Evolutionary conservation across 495 filamentous ascomycete species (phyloP), one percentile per base, ranked within the genome.

Genomic region (Mytilinidion resinicola): DNA sequence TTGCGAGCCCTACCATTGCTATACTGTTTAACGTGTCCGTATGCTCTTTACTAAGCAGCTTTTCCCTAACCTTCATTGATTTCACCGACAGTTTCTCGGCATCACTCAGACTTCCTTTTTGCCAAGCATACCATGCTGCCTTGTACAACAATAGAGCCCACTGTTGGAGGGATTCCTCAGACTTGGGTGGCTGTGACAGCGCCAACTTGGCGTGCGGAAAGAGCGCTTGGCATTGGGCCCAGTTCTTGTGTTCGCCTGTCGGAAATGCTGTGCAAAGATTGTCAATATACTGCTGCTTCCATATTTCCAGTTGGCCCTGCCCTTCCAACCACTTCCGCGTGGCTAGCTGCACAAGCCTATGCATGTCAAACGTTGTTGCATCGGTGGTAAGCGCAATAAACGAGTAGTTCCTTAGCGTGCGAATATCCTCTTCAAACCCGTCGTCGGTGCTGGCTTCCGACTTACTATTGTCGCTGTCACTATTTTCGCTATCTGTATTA

Each of bases 1-100:
- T n/a, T n/a, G n/a, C n/a, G n/a, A n/a, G n/a, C n/a, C n/a, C n/a
- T n/a, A n/a, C n/a, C n/a, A n/a, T n/a, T n/a, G n/a, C n/a, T n/a
- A n/a, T 52, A 35, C 55, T 55, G n/a, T 1, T 57, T 42, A 53
- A 52, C 52, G 55, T 57, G 10, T 33, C 43, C 37, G 36, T 21
- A 38, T 64, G 39, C 50, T 64, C 62, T 55, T 59, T 10, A 20
- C 61, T 61, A 37, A 59, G 50, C 48, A 41, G 20, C 50, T 57
- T 64, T 51, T 56, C 44, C 36, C 51, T 61, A 33, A 51, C 50
- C n/a, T 67, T 44, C 51, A 67, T 43, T 41, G 61, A 35, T 41
- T 19, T 30, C 50, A 35, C 10, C 3, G 34, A 56, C 33, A 53
- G 33, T 53, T 53, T 43, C 10, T 43, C 15, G 37, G 30, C 11